Base-by-base conservation (phyloP, 116 monocot genomes). In the Trichopus zeylanicus region DNA sequence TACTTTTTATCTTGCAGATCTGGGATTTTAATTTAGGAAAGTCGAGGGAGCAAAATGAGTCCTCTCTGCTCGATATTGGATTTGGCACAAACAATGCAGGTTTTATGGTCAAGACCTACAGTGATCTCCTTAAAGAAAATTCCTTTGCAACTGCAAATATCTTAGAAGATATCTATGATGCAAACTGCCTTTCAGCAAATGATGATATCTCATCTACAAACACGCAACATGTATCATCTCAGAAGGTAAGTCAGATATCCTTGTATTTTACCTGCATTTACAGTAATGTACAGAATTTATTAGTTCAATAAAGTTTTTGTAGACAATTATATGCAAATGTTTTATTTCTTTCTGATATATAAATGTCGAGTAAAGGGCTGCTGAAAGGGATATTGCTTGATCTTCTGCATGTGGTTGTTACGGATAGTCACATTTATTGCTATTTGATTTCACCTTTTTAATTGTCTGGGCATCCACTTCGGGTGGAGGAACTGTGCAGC, bases 21-120 rank as follows among this genome's bases (percentile, higher is more conserved):
- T 94, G 90, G 90, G 87, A 90, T 72, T 95, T 95, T 60, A 80
- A 94, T 65, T 63, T 81, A 29, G 94, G 89, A 69, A 80, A 69
- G 68, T 81, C 78, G 18, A 81, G 84, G 63, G 87, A 82, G 66
- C 76, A 72, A 30, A 65, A 75, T 55, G 87, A 76, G 27, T 48
- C 72, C 28, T 66, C 68, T 65, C 67, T 63, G 30, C 61, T 75
- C 51, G 85, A 89, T 62, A 53, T 57, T 66, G 77, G 67, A 62
- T 83, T 75, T 71, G 56, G 69, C 21, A 80, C 51, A 32, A 82
- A 75, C 21, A 78, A 51, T 71, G 73, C 67, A 22, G 77, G 77
- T 58, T 91, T 85, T 65, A 64, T 46, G 68, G 75, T 85, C 29
- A 90, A 84, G 68, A 81, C 61, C 51, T 97, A 90, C 58, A 82